Percentiles rank a stretch among this genome's conserved stretches.
Conservation (phyloP, 2,329 filamentous ascomycete genomes). For the Rhytidhysteron rufulum region DNA sequence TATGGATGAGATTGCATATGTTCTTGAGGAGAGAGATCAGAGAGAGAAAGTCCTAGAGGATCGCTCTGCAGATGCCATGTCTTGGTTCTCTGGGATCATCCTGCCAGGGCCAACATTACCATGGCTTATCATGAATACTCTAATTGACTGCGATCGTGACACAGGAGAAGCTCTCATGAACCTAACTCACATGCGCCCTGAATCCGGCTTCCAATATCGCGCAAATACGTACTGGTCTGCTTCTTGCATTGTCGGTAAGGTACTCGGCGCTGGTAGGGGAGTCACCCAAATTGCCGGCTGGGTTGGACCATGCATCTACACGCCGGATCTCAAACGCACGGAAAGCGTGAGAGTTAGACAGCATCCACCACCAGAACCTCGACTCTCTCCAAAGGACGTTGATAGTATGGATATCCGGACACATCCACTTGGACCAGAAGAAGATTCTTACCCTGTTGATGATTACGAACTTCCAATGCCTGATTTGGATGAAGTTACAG, state of each 20-base stretch:
- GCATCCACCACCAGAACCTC: conserved; percentile 52
- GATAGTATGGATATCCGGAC: conserved; percentile 64
- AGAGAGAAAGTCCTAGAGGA: conserved; percentile 47
- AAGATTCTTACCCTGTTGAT: conserved; percentile 58
- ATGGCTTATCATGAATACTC: conserved; percentile 73
- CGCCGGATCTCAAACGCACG: conserved; percentile 61
- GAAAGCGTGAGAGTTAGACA: conserved; percentile 69
- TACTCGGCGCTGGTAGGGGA: conserved; percentile 62
- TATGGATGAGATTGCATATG: conserved; percentile 59
- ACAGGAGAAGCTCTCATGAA: conserved; percentile 62
- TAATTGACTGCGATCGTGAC: conserved; percentile 72
- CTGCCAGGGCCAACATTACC: conserved; percentile 67
- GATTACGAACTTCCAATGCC: conserved; percentile 64
- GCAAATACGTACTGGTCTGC: conserved; percentile 76
- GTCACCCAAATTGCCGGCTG: conserved; percentile 69
- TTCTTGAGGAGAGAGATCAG: conserved; percentile 57
- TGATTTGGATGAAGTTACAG: conserved; percentile 55
- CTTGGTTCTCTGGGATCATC: conserved; percentile 72
- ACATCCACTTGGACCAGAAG: conserved; percentile 63
- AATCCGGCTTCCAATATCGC: conserved; percentile 73
- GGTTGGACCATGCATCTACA: conserved; percentile 69
- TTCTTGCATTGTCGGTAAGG: conserved; percentile 69
- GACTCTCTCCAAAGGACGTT: conserved; percentile 57
- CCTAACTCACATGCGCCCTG: conserved; percentile 64
- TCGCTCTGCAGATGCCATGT: conserved; percentile 70